These are phyloP conservation scores for Globisporangium megalacanthum DNA, from an alignment of 352 stramenopile genomes.

Conservation along the genomic window DNA sequence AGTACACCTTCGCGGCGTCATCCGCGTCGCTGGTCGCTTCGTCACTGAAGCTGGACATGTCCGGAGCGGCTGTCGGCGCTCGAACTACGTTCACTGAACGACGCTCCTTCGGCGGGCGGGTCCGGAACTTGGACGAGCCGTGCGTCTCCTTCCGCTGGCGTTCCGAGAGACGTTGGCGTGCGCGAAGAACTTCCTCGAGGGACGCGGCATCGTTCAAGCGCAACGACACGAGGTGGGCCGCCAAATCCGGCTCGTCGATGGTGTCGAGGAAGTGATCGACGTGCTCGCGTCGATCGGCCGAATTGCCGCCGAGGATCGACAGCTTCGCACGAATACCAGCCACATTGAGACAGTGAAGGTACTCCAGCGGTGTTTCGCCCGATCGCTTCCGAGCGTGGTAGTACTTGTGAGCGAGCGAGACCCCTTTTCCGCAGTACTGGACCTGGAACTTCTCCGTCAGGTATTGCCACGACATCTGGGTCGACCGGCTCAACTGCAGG, in stretches of 20 bases:
- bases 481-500: conserved; percentile 1
- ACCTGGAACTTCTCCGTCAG: conserved; percentile 11
- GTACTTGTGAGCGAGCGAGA: conserved; percentile 12
- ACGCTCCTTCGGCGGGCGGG: not conserved
- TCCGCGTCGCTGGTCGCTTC: not conserved
- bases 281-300: conserved; percentile 4
- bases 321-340: conserved; percentile 7
- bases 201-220: not conserved
- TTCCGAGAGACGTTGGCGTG: not conserved
- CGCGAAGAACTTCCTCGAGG: conserved; percentile 1
- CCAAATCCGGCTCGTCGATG: conserved; percentile 7
- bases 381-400: conserved; percentile 3
- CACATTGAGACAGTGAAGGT: conserved; percentile 5
- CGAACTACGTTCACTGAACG: not conserved
- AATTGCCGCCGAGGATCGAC: not conserved
- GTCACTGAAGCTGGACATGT: not conserved
- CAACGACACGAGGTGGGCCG: not conserved
- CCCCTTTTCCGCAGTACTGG: conserved; percentile 15
- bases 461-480: conserved; percentile 3
- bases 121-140: not conserved
- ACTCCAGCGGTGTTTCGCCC: conserved; percentile 5
- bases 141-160: conserved; percentile 4
- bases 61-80: not conserved
- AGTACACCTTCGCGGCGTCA: not conserved
- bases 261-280: conserved; percentile 16